Conservation (phyloP, 495 filamentous ascomycete genomes). For the Trichocladium uniseriatum region DNA sequence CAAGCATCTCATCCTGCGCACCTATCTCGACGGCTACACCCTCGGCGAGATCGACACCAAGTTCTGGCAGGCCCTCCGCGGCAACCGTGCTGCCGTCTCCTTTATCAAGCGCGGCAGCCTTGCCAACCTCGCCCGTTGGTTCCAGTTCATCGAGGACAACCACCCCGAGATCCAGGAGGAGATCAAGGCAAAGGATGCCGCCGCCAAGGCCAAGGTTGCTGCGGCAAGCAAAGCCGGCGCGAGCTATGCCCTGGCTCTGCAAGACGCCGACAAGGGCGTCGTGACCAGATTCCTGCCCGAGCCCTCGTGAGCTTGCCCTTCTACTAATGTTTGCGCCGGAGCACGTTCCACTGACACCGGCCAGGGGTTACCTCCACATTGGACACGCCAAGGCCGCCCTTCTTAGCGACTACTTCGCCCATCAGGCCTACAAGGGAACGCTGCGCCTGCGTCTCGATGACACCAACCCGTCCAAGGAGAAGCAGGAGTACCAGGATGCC, state of each 20-base stretch:
- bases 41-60: conserved; percentile 71
- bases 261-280: conserved; percentile 82
- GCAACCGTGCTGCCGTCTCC: conserved; percentile 73
- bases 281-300: conserved; percentile 92
- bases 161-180: conserved; percentile 57
- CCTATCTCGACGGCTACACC: conserved; percentile 74
- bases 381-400: conserved; percentile 90
- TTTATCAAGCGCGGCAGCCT: conserved; percentile 71
- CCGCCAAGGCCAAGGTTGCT: conserved; percentile 59
- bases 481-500: conserved; percentile 81
- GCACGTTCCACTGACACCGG: neutral
- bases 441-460: conserved; percentile 83
- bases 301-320: conserved; percentile 58
- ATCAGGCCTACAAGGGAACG: conserved; percentile 76
- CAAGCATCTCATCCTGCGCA: conserved; percentile 75
- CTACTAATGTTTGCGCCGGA: neutral
- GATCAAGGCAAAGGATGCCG: conserved; percentile 49
- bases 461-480: conserved; percentile 90
- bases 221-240: conserved; percentile 73
- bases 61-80: conserved; percentile 76
- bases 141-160: conserved; percentile 70
- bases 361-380: conserved; percentile 76
- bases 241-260: conserved; percentile 83
- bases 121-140: conserved; percentile 80
- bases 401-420: conserved; percentile 89